These are phyloP conservation scores for Aspergillus sergii DNA, from an alignment of 2,329 filamentous ascomycete species.

Conservation along the genomic window DNA sequence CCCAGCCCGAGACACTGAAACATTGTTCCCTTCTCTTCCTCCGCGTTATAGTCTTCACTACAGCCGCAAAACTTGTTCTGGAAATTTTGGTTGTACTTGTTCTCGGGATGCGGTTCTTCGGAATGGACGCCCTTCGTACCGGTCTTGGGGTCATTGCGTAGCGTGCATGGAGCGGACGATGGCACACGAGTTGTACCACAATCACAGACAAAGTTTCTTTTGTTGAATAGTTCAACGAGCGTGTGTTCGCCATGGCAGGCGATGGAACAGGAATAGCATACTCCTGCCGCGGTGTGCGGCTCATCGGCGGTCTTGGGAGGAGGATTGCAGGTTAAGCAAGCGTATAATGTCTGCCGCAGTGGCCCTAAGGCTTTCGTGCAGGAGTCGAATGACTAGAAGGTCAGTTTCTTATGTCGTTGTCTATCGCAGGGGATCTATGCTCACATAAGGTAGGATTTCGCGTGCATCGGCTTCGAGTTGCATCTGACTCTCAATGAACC, in stretches of 20 bases:
- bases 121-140: conserved; percentile 79
- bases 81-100: conserved; percentile 96
- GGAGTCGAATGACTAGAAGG: conserved; percentile 77
- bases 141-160: conserved; percentile 73
- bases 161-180: conserved; percentile 69
- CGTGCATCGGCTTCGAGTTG: conserved; percentile 92
- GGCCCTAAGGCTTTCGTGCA: conserved; percentile 91
- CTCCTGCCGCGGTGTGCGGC: conserved; percentile 72
- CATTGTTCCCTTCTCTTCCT: conserved; percentile 94
- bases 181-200: conserved; percentile 85
- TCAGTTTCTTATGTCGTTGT: conserved; percentile 17
- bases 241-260: conserved; percentile 95
- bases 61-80: conserved; percentile 91
- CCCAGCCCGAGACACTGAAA: conserved; percentile 92
- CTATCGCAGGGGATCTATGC: conserved; percentile 26
- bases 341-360: conserved; percentile 84
- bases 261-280: conserved; percentile 97
- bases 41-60: conserved; percentile 80
- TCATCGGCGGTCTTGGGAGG: conserved; percentile 65
- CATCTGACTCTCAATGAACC: conserved; percentile 86
- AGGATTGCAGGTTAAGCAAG: conserved; percentile 91
- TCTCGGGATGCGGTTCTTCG: conserved; percentile 68
- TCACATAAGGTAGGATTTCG: conserved; percentile 88
- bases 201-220: conserved; percentile 94
- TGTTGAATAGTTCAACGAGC: conserved; percentile 93